Evolutionary conservation across 176 grass and related monocot genomes (phyloP).

Genomic region (Zoysia japonica): DNA sequence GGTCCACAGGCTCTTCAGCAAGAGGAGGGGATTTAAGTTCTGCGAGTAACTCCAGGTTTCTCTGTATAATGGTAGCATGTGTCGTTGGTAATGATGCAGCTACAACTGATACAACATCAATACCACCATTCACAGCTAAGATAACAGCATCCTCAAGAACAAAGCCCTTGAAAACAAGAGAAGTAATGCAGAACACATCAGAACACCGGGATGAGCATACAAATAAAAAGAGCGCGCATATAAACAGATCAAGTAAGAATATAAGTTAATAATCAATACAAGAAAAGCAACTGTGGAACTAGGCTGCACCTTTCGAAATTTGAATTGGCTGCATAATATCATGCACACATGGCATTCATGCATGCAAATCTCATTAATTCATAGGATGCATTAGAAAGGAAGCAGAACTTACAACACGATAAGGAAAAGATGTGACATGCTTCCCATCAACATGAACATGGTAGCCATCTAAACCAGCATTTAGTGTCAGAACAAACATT

Average conservation of each 20-base stretch:
- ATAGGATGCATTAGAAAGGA: constrained; percentile 24
- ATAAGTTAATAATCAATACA: background rate
- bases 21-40: constrained; percentile 56
- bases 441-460: constrained; percentile 72
- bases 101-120: constrained; percentile 57
- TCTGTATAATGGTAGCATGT: constrained; percentile 48
- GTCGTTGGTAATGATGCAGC: constrained; percentile 60
- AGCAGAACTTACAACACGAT: constrained; percentile 53
- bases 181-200: constrained; percentile 13
- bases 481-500: constrained; percentile 72
- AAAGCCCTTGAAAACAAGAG: constrained; percentile 61
- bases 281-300: background rate
- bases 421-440: constrained; percentile 80
- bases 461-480: constrained; percentile 67
- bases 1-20: constrained; percentile 51
- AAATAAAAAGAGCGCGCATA: background rate
- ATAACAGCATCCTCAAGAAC: constrained; percentile 58
- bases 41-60: constrained; percentile 56
- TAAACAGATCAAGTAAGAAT: constrained; percentile 10
- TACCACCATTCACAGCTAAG: constrained; percentile 56
- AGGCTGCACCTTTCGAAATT: background rate
- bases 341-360: background rate
- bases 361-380: background rate
- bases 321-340: background rate
- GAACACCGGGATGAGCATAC: background rate